A percentile compares a stretch with the other conserved stretches of the same genome.
These are phyloP conservation scores for Rubia balearica DNA, from an alignment of 305 asterid species.

Conservation along the genomic window DNA sequence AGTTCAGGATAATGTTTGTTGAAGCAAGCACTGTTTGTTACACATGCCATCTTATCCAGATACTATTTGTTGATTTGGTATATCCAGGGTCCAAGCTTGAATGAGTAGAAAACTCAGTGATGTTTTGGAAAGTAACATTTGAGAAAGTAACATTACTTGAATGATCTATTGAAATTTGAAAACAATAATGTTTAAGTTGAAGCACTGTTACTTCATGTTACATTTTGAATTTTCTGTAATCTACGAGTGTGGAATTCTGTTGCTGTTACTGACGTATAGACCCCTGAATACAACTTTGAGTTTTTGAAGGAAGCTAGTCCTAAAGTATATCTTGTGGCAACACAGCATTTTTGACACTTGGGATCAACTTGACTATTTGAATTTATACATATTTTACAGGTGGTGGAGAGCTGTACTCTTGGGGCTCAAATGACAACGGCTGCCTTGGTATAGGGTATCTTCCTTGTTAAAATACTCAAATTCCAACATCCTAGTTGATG, in stretches of 20 bases:
- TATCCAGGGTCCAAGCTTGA: background rate
- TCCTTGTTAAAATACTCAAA: conserved; percentile 16
- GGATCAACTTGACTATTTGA: background rate
- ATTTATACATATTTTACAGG: conserved; percentile 25
- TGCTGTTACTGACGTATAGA: background rate
- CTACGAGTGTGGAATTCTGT: background rate
- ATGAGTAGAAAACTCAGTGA: background rate
- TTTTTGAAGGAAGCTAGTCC: background rate
- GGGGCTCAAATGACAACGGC: conserved; percentile 97
- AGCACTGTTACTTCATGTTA: background rate
- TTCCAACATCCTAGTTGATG: conserved; percentile 3
- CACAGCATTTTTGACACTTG: background rate
- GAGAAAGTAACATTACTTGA: background rate
- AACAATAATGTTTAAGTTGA: background rate
- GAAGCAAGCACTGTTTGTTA: background rate
- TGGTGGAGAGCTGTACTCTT: conserved; percentile 81
- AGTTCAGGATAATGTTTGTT: background rate
- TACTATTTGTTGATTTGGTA: background rate
- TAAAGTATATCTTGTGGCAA: background rate
- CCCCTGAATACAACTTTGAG: background rate
- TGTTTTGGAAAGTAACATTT: background rate
- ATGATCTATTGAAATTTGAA: background rate
- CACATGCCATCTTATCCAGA: no score
- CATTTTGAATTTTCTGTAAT: background rate
- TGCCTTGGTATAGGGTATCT: conserved; percentile 94